These are phyloP conservation scores for Pleurotus platypus DNA, from an alignment of 768 basidiomycete species.

Conservation along the genomic window DNA sequence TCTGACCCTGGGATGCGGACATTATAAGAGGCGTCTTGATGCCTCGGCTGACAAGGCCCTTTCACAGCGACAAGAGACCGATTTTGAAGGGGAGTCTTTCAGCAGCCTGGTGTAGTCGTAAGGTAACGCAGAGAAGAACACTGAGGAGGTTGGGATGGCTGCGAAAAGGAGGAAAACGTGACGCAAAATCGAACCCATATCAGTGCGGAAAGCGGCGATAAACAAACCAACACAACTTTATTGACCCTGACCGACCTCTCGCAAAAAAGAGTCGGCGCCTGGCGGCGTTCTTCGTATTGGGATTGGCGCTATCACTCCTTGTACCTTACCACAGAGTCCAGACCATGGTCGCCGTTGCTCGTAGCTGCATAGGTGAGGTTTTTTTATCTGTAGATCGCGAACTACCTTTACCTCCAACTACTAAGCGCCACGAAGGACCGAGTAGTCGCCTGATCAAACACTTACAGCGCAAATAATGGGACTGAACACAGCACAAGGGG, in stretches of 20 bases:
- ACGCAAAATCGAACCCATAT: not conserved
- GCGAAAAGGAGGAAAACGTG: not conserved
- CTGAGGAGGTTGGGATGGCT: not conserved
- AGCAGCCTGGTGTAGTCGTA: not conserved
- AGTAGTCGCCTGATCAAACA: too few species aligned
- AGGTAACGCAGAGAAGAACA: not conserved
- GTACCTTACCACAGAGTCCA: too few species aligned
- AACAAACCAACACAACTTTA: conserved; percentile 4
- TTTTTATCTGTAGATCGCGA: conserved; percentile 17
- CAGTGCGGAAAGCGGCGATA: not conserved
- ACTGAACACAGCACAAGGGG: too few species aligned
- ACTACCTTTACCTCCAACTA: conserved; percentile 44
- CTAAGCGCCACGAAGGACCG: too few species aligned
- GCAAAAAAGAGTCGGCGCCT: too few species aligned
- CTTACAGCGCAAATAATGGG: too few species aligned
- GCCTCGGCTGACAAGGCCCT: not conserved
- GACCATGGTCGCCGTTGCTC: conserved; percentile 25
- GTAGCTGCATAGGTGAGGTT: conserved; percentile 69
- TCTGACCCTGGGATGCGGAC: conserved; percentile 9
- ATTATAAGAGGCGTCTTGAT: not conserved
- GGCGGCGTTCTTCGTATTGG: too few species aligned
- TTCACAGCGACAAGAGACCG: not conserved
- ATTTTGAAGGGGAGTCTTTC: not conserved
- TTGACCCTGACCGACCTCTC: not conserved
- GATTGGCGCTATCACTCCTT: too few species aligned